Evolutionary conservation across 1,284 basidiomycete genomes (phyloP), one percentile per base, ranked within the genome.

Genomic region (Trametes hirsuta): DNA sequence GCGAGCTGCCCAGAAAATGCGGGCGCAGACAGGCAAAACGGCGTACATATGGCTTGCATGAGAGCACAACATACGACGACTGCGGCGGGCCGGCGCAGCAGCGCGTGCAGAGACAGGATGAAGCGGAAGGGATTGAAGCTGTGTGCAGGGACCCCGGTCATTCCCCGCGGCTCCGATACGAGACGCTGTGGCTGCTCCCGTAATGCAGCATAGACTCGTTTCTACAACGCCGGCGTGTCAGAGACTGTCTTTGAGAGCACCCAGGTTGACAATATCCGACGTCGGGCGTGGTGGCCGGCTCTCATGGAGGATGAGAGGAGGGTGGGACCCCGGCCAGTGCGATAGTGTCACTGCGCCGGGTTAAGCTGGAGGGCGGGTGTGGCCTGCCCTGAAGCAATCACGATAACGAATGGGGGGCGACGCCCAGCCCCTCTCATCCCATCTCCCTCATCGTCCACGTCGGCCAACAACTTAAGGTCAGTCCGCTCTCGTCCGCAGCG

Each of bases 381-480:
- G 24, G 65, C 72, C 68, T 72, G 72, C 72, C 72, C 72, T 74
- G 62, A 74, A 72, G 53, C 59, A 44, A 66, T 72, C 71, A 70
- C 68, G 72, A 74, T 74, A 74, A 72, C 63, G 69, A 58, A 46
- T 15, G 22, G 65, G 64, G 58, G 64, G 67, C 67, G 68, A 69
- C 68, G 68, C 68, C 67, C 69, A 69, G 66, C 58, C 66, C 68
- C 68, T 46, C 56, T 58, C 55, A 64, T 66, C 58, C 42, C 42
- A 24, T 47, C 46, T 44, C 47, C 46, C 47, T 54, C 71, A 64
- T 67, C 70, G 45, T 53, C 52, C 57, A 53, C 57, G 51, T 55
- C 53, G 53, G 34, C 41, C 49, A 47, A 47, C 53, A 56, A n/a
- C n/a, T n/a, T n/a, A n/a, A 59, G 57, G 57, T 63, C 53, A 46